These are phyloP conservation scores for Nakazawaea populi DNA, from an alignment of 805 yeast species.

Conservation along the genomic window DNA sequence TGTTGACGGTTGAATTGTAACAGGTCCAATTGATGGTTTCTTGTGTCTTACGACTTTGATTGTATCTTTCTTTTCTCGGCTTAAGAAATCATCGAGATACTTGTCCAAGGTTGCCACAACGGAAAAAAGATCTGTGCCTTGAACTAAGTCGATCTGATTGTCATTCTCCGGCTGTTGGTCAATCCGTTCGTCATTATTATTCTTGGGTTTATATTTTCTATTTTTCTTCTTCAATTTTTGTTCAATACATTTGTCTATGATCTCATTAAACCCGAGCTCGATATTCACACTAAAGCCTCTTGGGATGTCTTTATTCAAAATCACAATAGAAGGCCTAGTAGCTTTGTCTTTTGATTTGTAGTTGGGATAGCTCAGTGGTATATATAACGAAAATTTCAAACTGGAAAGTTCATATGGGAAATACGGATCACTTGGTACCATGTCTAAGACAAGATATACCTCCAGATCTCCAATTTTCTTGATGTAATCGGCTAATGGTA, in stretches of 20 bases:
- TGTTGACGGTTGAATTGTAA: background rate
- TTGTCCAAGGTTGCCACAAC: constrained; percentile 50
- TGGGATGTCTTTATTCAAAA: constrained; percentile 64
- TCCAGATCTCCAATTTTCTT: constrained; percentile 8
- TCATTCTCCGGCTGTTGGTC: constrained; percentile 12
- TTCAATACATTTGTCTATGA: constrained; percentile 32
- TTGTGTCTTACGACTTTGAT: constrained; percentile 46
- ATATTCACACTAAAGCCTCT: constrained; percentile 60
- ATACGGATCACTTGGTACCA: constrained; percentile 64
- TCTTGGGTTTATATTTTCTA: constrained; percentile 4
- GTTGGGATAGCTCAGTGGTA: constrained; percentile 53
- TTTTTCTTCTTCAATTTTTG: constrained; percentile 14
- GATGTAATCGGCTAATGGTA: background rate
- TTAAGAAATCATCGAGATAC: constrained; percentile 52
- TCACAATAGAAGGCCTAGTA: constrained; percentile 42
- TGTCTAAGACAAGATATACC: constrained; percentile 36
- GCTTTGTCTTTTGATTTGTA: constrained; percentile 15
- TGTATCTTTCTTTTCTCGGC: constrained; percentile 54
- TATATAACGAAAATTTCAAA: constrained; percentile 45
- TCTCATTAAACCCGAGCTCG: constrained; percentile 56
- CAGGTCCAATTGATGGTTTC: constrained; percentile 11
- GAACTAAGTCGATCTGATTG: constrained; percentile 28
- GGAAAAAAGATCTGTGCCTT: constrained; percentile 47
- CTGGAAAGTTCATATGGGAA: constrained; percentile 59
- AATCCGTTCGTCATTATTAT: background rate